Base-by-base conservation (phyloP, 192 early-diverging fungal genomes). In the Phycomyces nitens region DNA sequence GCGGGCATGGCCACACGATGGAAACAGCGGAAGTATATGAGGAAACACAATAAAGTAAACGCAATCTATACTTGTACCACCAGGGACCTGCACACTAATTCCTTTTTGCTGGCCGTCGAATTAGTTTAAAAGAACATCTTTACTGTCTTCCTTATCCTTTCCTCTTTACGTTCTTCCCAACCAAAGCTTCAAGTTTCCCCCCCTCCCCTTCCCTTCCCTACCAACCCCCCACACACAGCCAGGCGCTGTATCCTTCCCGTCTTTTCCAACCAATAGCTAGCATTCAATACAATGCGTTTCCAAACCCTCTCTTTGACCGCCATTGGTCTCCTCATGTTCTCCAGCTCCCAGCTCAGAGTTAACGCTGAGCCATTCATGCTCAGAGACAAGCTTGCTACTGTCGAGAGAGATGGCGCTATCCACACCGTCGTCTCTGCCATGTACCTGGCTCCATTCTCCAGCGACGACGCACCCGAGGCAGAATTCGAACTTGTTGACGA, bases 401-500 rank as follows among this genome's bases (percentile, higher is more conserved):
- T 49, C 5, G 7, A 50, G 44, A 47, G 44, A 47, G 18, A 47
- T 47, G 44, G 44, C 12, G 44, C 18, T 11, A n/a, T 18, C 12
- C 18, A 47, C 18, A 14, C 44, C 14, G 60, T 14, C 6, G 18
- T 52, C 40, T 66, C 68, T 51, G 53, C 39, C 20, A 38, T 26
- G 55, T 69, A 56, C 16, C 42, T 51, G 15, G 12, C 49, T 7
- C n/a, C 43, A n/a, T 49, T 62, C 22, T 59, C 41, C 1, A 39
- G 53, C 14, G 60, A 68, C 18, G 51, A 60, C 29, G 53, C 16
- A 8, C 11, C 20, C 14, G 58, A 60, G 15, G 21, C 15, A 6
- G 53, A 63, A 16, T 69, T 62, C 43, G 68, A 62, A 56, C 51
- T 69, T 10, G 61, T 61, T 34, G 56, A 66, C 15, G 68, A 69